Evolutionary conservation across 805 yeast genomes (phyloP).

Genomic region (Saturnispora besseyi): DNA sequence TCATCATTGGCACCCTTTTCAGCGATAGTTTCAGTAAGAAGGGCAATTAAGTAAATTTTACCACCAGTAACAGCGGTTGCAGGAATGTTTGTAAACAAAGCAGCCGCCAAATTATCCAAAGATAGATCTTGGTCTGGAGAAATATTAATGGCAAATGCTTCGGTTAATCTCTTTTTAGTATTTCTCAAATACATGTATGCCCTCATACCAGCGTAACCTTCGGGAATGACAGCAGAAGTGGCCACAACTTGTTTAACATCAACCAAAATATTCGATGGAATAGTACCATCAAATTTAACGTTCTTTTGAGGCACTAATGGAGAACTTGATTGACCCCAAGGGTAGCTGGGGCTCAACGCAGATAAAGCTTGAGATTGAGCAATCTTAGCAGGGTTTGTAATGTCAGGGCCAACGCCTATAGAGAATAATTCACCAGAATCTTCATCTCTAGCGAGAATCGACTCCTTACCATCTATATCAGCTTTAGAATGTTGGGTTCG

Average conservation of each 20-base stretch:
- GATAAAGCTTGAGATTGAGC: slow-evolving; percentile 61
- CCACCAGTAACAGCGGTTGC: slow-evolving; percentile 48
- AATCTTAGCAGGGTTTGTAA: slow-evolving; percentile 43
- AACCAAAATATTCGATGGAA: slow-evolving; percentile 61
- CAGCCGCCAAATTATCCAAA: slow-evolving; percentile 66
- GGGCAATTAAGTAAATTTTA: slow-evolving; percentile 67
- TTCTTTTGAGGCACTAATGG: slow-evolving; percentile 37
- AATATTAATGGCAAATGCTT: slow-evolving; percentile 67
- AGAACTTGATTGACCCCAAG: slow-evolving; percentile 32
- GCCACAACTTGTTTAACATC: slow-evolving; percentile 65
- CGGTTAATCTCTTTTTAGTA: slow-evolving; percentile 56
- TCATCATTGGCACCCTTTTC: background rate
- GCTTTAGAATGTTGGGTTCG: slow-evolving; percentile 20
- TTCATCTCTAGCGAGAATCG: slow-evolving; percentile 57
- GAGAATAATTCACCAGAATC: slow-evolving; percentile 46
- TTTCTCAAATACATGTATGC: slow-evolving; percentile 68
- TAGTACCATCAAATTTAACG: slow-evolving; percentile 38
- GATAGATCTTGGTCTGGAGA: slow-evolving; percentile 47
- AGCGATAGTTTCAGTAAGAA: slow-evolving; percentile 57
- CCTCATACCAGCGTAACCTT: slow-evolving; percentile 60
- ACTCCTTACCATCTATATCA: slow-evolving; percentile 45
- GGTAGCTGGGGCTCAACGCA: slow-evolving; percentile 68
- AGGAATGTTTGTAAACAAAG: slow-evolving; percentile 70
- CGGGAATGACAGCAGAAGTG: slow-evolving; percentile 50
- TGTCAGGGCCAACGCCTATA: slow-evolving; percentile 14